Conservation (phyloP, 2,329 filamentous ascomycete genomes). For the Colletotrichum plurivorum region DNA sequence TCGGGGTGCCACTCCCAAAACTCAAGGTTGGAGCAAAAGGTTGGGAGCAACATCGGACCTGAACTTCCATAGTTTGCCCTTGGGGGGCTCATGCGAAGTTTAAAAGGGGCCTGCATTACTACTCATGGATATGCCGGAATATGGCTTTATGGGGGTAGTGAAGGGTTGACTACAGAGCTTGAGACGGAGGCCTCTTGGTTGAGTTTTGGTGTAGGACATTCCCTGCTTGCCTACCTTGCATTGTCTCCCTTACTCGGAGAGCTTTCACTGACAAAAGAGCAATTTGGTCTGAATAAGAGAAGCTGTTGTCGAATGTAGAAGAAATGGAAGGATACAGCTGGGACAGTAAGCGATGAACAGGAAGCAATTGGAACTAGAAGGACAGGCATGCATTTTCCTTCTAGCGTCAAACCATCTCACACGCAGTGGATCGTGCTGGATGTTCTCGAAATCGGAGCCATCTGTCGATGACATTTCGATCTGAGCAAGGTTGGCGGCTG, state of each 20-base stretch:
- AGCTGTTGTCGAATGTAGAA: background rate
- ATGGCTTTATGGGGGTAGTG: background rate
- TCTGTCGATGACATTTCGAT: no score
- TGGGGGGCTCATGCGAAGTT: background rate
- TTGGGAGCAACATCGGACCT: no score
- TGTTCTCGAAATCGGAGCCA: no score
- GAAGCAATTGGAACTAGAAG: no score
- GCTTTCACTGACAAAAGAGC: no score
- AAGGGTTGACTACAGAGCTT: no score
- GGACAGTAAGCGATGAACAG: no score
- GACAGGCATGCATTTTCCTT: background rate
- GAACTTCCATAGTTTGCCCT: no score
- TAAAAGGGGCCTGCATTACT: background rate
- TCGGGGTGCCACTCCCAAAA: no score
- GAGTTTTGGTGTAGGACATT: background rate
- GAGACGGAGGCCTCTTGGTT: background rate
- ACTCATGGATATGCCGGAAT: background rate
- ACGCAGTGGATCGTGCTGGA: no score
- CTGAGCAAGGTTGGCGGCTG: constrained; percentile 8
- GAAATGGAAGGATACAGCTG: background rate
- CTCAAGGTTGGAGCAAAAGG: no score
- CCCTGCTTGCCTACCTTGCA: background rate
- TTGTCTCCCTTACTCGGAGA: background rate
- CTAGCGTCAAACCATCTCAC: constrained; percentile 35
- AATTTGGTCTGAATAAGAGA: no score